phyloP scores from a whole-genome alignment of 2,329 filamentous ascomycete genomes.

The Boeremia exigua region DNA sequence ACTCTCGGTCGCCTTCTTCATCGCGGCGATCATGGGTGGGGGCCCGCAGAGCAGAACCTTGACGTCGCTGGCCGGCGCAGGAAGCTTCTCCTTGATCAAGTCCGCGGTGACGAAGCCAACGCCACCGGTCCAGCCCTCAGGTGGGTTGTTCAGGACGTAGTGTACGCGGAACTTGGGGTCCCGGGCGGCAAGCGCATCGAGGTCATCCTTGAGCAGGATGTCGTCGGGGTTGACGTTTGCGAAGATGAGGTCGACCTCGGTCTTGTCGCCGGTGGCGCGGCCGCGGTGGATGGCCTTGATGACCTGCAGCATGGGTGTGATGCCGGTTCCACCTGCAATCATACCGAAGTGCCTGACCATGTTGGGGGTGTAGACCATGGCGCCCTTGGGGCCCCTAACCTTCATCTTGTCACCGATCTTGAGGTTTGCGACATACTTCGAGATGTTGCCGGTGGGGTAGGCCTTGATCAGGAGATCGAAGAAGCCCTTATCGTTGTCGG shows the following conservation, averaged over 20 bases:
- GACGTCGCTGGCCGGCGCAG: conserved; percentile 81
- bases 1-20: conserved; percentile 93
- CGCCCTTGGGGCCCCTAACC: conserved; percentile 92
- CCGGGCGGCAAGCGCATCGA: conserved; percentile 77
- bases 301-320: conserved; percentile 98
- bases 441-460: conserved; percentile 97
- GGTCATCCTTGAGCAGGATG: conserved; percentile 90
- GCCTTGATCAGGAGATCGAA: conserved; percentile 98
- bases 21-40: conserved; percentile 92
- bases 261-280: conserved; percentile 76
- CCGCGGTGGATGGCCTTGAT: conserved; percentile 88
- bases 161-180: conserved; percentile 85
- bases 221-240: conserved; percentile 94
- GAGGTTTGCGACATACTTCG: conserved; percentile 84
- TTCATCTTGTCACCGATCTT: conserved; percentile 81
- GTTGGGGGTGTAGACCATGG: conserved; percentile 96
- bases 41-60: conserved; percentile 96
- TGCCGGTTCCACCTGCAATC: conserved; percentile 96
- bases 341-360: conserved; percentile 97
- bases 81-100: conserved; percentile 89
- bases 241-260: conserved; percentile 88
- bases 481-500: conserved; percentile 69
- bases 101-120: conserved; percentile 94
- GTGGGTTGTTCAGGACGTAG: conserved; percentile 96
- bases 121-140: conserved; percentile 87